phyloP scores from a whole-genome alignment of 2,329 filamentous ascomycete genomes.

The Scytalidium lignicola region DNA sequence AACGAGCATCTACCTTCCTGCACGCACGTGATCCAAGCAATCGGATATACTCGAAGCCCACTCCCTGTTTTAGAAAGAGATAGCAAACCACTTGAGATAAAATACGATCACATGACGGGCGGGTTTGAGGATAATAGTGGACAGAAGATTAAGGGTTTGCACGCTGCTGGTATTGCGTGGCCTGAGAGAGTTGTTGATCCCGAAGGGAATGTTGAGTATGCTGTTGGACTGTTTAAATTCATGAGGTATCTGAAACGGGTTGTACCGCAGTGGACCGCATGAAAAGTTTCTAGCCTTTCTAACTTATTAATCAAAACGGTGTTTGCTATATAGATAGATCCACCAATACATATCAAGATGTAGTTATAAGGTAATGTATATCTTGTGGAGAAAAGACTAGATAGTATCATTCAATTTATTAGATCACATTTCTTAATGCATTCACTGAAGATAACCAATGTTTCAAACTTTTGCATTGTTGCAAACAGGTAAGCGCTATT shows the following conservation, averaged over 20 bases:
- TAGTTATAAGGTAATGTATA: too few relatives aligned
- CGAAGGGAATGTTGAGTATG: constrained; percentile 54
- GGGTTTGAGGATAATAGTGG: constrained; percentile 41
- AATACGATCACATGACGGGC: constrained; percentile 33
- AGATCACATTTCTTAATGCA: too few relatives aligned
- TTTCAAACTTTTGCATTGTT: not conserved
- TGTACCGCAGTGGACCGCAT: constrained; percentile 41
- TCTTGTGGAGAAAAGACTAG: too few relatives aligned
- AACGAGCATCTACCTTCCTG: constrained; percentile 41
- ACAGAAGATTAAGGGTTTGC: constrained; percentile 44
- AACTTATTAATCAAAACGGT: too few relatives aligned
- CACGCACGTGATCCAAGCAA: constrained; percentile 51
- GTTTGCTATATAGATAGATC: too few relatives aligned
- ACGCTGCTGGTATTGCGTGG: constrained; percentile 59
- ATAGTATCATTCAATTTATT: too few relatives aligned
- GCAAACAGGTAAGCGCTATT: not conserved
- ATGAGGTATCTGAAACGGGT: constrained; percentile 57
- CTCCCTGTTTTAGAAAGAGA: constrained; percentile 40
- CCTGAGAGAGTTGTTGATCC: constrained; percentile 57
- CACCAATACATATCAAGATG: too few relatives aligned
- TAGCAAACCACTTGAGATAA: constrained; percentile 16
- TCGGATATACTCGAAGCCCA: constrained; percentile 49
- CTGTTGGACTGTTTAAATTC: constrained; percentile 61
- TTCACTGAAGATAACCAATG: too few relatives aligned
- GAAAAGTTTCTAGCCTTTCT: not conserved